These are phyloP conservation scores for Pythium rhizo-oryzae DNA, from an alignment of 352 stramenopile species.

Conservation along the genomic window DNA sequence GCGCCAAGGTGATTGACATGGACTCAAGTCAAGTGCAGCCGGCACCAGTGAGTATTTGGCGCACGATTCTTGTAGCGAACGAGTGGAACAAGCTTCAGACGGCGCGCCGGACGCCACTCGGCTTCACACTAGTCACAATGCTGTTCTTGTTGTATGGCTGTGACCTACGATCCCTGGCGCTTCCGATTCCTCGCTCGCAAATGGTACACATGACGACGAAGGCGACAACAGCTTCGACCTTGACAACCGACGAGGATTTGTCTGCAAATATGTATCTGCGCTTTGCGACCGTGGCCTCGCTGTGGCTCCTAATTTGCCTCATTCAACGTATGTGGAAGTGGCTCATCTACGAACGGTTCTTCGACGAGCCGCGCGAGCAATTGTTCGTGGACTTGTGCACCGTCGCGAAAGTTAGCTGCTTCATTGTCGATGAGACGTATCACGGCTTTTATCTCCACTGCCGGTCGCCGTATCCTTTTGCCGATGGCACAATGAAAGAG, in stretches of 20 bases:
- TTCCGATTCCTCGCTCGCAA: conserved; percentile 60
- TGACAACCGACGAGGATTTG: conserved; percentile 35
- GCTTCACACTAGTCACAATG: conserved; percentile 83
- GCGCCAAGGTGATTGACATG: conserved; percentile 60
- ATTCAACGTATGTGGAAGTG: conserved; percentile 90
- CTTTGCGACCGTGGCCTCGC: conserved; percentile 89
- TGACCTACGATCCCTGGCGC: conserved; percentile 46
- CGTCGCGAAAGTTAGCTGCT: conserved; percentile 91
- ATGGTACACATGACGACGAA: conserved; percentile 55
- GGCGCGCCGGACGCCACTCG: conserved; percentile 71
- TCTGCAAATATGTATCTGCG: conserved; percentile 86
- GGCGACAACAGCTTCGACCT: conserved; percentile 37
- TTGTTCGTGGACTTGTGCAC: conserved; percentile 95
- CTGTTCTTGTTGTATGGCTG: conserved; percentile 89
- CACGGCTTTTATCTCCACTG: conserved; percentile 97
- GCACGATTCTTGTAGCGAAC: conserved; percentile 94
- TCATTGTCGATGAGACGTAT: conserved; percentile 92
- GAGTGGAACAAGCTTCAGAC: conserved; percentile 94
- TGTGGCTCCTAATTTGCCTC: conserved; percentile 77
- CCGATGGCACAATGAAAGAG: conserved; percentile 93
- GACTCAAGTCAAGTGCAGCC: conserved; percentile 49
- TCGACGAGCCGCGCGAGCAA: conserved; percentile 66
- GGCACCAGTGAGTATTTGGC: conserved; percentile 90
- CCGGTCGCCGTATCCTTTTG: conserved; percentile 91
- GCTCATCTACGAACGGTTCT: conserved; percentile 83